A percentile compares a stretch with the other conserved stretches of the same genome.
Conservation (phyloP, 176 grass and related monocot species). For the Carex cristatella region DNA sequence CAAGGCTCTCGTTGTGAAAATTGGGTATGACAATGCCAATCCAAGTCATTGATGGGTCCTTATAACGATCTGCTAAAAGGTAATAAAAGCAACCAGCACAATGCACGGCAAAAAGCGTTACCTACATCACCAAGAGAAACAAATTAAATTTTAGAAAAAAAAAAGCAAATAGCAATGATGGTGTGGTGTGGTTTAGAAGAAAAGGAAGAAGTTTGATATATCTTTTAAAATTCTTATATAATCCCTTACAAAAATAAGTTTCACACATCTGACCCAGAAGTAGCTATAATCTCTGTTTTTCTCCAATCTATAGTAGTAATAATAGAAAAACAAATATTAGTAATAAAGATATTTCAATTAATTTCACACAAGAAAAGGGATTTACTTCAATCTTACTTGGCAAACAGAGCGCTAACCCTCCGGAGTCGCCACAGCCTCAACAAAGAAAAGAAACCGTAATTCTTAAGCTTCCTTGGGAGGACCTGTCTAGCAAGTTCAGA, state of each 20-base stretch:
- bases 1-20: constrained; percentile 64
- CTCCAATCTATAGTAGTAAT: constrained; percentile 54
- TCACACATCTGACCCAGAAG: constrained; percentile 95
- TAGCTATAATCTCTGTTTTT: constrained; percentile 93
- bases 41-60: constrained; percentile 52
- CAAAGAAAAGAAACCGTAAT: constrained; percentile 94
- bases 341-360: background rate
- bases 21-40: constrained; percentile 71
- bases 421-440: constrained; percentile 93
- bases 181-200: too few relatives aligned
- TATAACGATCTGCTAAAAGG: constrained; percentile 83
- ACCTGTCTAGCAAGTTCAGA: constrained; percentile 57
- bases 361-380: background rate
- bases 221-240: background rate
- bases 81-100: constrained; percentile 94
- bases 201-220: too few relatives aligned
- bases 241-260: constrained; percentile 83
- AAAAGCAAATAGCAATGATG: constrained; percentile 6
- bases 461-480: constrained; percentile 48
- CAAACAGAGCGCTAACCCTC: constrained; percentile 95
- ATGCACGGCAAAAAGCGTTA: constrained; percentile 94
- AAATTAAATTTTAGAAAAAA: background rate
- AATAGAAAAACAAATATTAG: constrained; percentile 12
- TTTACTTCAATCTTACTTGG: constrained; percentile 37
- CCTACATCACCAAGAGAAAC: constrained; percentile 35